These are phyloP conservation scores for Fusarium avenaceum DNA, from an alignment of 2,329 filamentous ascomycete genomes.

Conservation along the genomic window DNA sequence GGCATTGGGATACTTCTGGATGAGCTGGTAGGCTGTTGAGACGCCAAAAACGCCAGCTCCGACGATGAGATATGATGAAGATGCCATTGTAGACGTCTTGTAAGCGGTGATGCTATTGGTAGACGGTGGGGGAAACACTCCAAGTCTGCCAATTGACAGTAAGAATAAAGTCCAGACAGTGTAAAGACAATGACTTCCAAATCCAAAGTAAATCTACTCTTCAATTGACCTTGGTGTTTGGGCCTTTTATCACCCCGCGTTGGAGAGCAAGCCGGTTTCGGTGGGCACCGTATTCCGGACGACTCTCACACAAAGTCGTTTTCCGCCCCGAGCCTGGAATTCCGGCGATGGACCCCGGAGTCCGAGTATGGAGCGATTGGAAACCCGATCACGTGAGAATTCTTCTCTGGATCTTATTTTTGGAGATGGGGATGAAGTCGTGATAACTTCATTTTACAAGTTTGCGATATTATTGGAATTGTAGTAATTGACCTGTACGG, in stretches of 20 bases:
- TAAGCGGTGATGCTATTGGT: slow-evolving; percentile 17
- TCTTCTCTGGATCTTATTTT: not conserved
- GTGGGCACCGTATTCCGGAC: slow-evolving; percentile 35
- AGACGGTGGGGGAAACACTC: slow-evolving; percentile 7
- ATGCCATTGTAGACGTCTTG: slow-evolving; percentile 38
- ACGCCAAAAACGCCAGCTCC: slow-evolving; percentile 76
- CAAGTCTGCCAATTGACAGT: slow-evolving; percentile 23
- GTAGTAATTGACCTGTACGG: not conserved
- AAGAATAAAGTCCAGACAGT: not conserved
- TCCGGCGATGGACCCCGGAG: slow-evolving; percentile 32
- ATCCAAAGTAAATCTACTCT: slow-evolving; percentile 14
- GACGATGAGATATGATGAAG: slow-evolving; percentile 67
- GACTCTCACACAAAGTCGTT: slow-evolving; percentile 29
- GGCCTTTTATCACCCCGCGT: slow-evolving; percentile 41
- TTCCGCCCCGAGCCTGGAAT: slow-evolving; percentile 36
- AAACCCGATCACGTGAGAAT: slow-evolving; percentile 34
- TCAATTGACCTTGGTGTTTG: slow-evolving; percentile 22
- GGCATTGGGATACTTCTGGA: slow-evolving; percentile 63
- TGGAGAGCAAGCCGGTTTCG: slow-evolving; percentile 37
- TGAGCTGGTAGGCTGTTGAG: slow-evolving; percentile 74
- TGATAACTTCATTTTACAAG: slow-evolving; percentile 15
- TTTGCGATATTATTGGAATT: not conserved
- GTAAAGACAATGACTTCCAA: not conserved
- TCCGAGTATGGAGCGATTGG: slow-evolving; percentile 17
- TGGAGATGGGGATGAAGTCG: slow-evolving; percentile 1